Conservation (phyloP, 805 yeast genomes). For the Yarrowia keelungensis region DNA sequence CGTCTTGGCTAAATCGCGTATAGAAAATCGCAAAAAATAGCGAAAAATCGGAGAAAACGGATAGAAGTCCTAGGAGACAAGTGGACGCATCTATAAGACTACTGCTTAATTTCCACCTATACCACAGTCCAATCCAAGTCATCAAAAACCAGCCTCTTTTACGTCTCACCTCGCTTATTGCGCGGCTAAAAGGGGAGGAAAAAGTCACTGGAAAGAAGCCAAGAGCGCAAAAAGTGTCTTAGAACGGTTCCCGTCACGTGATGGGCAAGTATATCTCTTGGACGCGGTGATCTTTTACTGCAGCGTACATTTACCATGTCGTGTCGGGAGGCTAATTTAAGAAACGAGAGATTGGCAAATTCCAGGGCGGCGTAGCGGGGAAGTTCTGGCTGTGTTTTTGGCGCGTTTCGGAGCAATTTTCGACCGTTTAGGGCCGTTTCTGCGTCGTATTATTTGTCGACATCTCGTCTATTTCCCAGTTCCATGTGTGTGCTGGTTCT, state of each 20-base stretch:
- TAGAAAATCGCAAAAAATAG: conserved; percentile 1
- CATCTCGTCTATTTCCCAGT: too few relatives aligned
- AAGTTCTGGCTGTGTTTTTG: background rate
- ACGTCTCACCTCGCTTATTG: conserved; percentile 1
- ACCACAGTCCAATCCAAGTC: too few relatives aligned
- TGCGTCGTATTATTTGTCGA: too few relatives aligned
- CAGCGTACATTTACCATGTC: conserved; percentile 4
- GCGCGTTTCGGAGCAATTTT: too few relatives aligned
- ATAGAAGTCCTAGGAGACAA: too few relatives aligned
- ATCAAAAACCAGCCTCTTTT: background rate
- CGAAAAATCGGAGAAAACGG: background rate
- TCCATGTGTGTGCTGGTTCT: background rate
- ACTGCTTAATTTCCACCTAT: too few relatives aligned
- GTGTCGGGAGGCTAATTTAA: conserved; percentile 4
- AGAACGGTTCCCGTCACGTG: background rate
- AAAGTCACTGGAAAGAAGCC: background rate
- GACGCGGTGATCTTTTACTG: background rate
- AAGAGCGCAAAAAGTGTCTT: conserved; percentile 4
- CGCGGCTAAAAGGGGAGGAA: conserved; percentile 1
- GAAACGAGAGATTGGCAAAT: conserved; percentile 6
- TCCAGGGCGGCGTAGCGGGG: background rate
- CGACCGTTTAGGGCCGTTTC: too few relatives aligned
- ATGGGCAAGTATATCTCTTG: background rate
- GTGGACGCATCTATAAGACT: too few relatives aligned
- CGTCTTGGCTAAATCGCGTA: conserved; percentile 21